Evolutionary conservation across 495 filamentous ascomycete genomes (phyloP).

Genomic region (Antarctomyces pellizariae): DNA sequence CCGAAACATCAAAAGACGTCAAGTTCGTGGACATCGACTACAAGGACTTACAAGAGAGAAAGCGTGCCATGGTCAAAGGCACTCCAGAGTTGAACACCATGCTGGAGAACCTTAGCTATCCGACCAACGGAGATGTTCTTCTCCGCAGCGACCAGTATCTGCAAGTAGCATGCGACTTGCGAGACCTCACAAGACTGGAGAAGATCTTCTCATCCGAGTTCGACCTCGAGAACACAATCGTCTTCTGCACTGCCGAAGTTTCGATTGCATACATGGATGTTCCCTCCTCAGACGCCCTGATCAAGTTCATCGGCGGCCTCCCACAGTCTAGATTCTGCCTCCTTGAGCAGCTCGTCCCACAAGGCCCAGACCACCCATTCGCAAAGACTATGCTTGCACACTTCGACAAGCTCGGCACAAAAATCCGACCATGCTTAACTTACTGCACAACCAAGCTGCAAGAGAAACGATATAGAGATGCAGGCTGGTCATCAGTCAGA

Average conservation of each 20-base stretch:
- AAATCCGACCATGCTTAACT: conserved; percentile 42
- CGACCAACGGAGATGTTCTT: conserved; percentile 21
- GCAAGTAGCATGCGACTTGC: conserved; percentile 64
- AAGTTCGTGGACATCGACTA: conserved; percentile 80
- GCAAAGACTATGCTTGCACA: conserved; percentile 70
- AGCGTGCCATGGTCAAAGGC: conserved; percentile 36
- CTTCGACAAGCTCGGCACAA: conserved; percentile 59
- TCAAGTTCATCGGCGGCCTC: conserved; percentile 42
- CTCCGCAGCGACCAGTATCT: conserved; percentile 48
- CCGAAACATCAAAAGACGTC: conserved; percentile 25
- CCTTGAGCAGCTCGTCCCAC: conserved; percentile 72
- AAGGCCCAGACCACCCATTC: conserved; percentile 58
- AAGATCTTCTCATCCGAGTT: conserved; percentile 28
- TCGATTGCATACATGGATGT: conserved; percentile 80
- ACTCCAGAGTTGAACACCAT: conserved; percentile 31
- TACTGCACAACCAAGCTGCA: conserved; percentile 46
- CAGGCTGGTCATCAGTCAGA: conserved; percentile 38
- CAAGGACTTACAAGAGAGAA: conserved; percentile 52
- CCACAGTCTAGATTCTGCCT: conserved; percentile 47
- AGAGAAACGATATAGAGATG: conserved; percentile 32
- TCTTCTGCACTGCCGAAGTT: conserved; percentile 73
- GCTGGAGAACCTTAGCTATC: conserved; percentile 16
- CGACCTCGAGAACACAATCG: conserved; percentile 26
- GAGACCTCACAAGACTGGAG: conserved; percentile 33
- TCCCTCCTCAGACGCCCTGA: conserved; percentile 44